Evolutionary conservation across 2,329 filamentous ascomycete genomes (phyloP), one percentile per base, ranked within the genome.

Genomic region (Madurella fahalii): DNA sequence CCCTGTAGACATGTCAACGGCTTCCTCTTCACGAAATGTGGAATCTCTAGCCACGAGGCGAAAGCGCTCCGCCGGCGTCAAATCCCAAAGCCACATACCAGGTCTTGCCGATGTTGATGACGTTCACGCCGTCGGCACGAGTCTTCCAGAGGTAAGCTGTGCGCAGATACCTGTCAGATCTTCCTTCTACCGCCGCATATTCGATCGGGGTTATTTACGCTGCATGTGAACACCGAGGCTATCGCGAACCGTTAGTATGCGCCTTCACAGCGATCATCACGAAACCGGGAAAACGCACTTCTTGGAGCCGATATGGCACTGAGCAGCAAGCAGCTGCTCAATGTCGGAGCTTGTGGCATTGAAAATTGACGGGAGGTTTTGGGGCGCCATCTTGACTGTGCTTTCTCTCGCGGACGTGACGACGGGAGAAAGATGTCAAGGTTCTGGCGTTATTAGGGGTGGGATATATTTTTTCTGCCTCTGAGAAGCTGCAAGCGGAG

Each of bases 61-160:
- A 3, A 25, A 25, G 25, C 7, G 25, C 25, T 39, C 58, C 44
- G 43, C 20, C 31, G 18, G 34, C 15, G 37, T 51, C 54, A 13
- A 31, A 37, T 40, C 55, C 25, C 25, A 3, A 25, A 25, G 25
- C 56, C 60, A 75, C 87, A 66, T 86, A 95, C 91, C 92, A 99
- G 79, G 94, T 99, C 90, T 99, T 99, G 83, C 93, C 92, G 78
- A 99, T 90, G 87, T 99, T 99, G 78, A 99, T 84, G 67, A 99
- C 85, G 77, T 99, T 99, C 82, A 99, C 87, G 80, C 94, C 94
- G 72, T 99, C 95, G 66, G 90, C 87, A 74, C 94, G 90, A 76
- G 91, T 96, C 89, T 99, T 99, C 93, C 93, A 99, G 73, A 99
- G 87, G 84, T 99, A 99, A 68, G 91, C 62, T 64, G 52, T 49